These are phyloP conservation scores for Scenedesmus sp. DNA, from an alignment of 163 green algal species.

Conservation along the genomic window DNA sequence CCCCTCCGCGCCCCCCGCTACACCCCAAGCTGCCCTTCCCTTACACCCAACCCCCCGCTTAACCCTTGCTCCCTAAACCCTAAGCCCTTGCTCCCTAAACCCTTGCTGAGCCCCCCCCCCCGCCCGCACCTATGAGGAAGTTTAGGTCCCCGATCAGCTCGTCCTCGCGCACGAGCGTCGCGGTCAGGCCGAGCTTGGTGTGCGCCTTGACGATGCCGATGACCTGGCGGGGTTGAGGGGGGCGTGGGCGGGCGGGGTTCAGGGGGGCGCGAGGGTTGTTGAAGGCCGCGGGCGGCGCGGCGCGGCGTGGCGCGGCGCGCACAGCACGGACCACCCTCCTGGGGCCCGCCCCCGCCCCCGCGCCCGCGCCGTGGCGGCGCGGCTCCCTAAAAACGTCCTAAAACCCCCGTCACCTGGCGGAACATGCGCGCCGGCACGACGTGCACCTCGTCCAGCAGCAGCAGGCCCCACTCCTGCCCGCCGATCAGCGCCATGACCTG, in stretches of 20 bases:
- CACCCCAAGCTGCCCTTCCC: not conserved
- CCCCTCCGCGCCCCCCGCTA: too few species aligned
- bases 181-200: constrained; percentile 98
- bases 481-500: constrained; percentile 86
- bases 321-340: too few species aligned
- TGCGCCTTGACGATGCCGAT: constrained; percentile 95
- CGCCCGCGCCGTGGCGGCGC: too few species aligned
- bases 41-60: not conserved
- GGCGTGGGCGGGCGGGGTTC: too few species aligned
- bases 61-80: too few species aligned
- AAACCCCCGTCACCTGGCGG: constrained; percentile 86
- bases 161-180: constrained; percentile 98
- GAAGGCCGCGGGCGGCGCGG: too few species aligned
- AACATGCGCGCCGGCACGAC: constrained; percentile 98
- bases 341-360: too few species aligned
- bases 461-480: constrained; percentile 93
- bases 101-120: too few species aligned
- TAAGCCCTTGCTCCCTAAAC: too few species aligned
- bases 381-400: too few species aligned
- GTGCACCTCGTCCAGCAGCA: constrained; percentile 98
- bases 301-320: too few species aligned
- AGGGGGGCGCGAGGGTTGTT: too few species aligned
- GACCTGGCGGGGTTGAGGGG: constrained; percentile 59
- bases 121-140: constrained; percentile 94
- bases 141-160: constrained; percentile 97